Conservation (phyloP, 306 rosid genomes). For the Rosa persica region DNA sequence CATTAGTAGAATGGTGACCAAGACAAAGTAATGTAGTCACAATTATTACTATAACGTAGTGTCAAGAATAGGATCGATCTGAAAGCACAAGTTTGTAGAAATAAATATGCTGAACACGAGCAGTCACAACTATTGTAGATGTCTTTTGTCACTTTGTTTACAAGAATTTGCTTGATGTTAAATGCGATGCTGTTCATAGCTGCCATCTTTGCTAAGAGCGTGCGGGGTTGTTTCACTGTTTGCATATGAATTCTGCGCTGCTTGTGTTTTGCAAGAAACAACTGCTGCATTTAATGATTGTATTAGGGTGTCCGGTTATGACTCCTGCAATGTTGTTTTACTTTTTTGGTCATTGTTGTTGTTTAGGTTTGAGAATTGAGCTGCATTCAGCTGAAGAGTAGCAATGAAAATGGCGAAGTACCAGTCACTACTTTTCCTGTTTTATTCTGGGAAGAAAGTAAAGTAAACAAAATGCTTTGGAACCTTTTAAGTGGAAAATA, state of each 20-base stretch:
- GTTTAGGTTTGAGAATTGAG: neutral
- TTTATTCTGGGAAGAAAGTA: neutral
- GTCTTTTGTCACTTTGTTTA: neutral
- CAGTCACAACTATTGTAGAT: too few species aligned
- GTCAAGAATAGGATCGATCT: neutral
- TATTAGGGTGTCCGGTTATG: neutral
- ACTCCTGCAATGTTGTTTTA: neutral
- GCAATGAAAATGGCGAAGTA: neutral
- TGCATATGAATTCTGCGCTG: neutral
- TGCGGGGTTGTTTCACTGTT: neutral
- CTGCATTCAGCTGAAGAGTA: neutral
- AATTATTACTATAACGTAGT: neutral
- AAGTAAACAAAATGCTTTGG: neutral
- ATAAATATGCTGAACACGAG: too few species aligned
- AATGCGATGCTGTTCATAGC: neutral
- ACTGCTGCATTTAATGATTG: neutral
- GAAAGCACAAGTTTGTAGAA: neutral
- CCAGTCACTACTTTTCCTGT: neutral
- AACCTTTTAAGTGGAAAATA: neutral
- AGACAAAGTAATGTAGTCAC: neutral
- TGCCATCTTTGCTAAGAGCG: neutral
- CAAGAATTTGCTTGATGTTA: neutral
- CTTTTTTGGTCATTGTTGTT: neutral
- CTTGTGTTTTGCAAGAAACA: neutral
- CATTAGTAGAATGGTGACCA: neutral